These are phyloP conservation scores for Medicago truncatula DNA, from an alignment of 306 rosid species.

Conservation along the genomic window MtrunA17r5.0-ANR NC_053045.1:46780001-46780500, in stretches of 20 bases:
- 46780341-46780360: constrained; percentile 11
- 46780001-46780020: constrained; percentile 20
- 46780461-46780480: too few relatives aligned
- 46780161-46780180: neutral
- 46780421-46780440: neutral
- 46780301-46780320: constrained; percentile 1
- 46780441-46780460: constrained; percentile 20
- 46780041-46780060: constrained; percentile 47
- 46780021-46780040: constrained; percentile 45
- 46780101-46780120: constrained; percentile 1
- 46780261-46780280: neutral
- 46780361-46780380: constrained; percentile 11
- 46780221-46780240: constrained; percentile 9
- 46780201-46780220: constrained; percentile 20
- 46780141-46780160: neutral
- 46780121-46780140: neutral
- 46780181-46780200: constrained; percentile 35
- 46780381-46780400: neutral
- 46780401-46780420: neutral
- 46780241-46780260: constrained; percentile 20
- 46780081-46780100: constrained; percentile 43
- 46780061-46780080: constrained; percentile 49
- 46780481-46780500: neutral
- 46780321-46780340: constrained; percentile 20
- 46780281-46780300: constrained; percentile 26